Base-by-base conservation (phyloP, 1,284 basidiomycete genomes). In the Leccinum fallax region DNA sequence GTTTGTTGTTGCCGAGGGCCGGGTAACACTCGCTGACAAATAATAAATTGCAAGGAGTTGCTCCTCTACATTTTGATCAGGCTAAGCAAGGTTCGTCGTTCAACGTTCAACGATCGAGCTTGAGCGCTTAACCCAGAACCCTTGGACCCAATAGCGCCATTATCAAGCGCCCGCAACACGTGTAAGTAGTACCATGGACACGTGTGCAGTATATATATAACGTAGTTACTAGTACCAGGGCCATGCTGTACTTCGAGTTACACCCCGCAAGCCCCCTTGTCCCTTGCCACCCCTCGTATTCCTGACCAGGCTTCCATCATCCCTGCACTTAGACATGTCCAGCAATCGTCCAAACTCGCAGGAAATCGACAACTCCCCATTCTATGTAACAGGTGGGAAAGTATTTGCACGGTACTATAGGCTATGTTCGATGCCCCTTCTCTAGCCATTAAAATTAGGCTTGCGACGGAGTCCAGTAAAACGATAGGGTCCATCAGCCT, bases 341-440 rank as follows among this genome's bases (percentile, higher is more conserved):
- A 28, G 3, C 21, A 21, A 21, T 21, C 21, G 21, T 21, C 21
- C 21, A 28, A n/a, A 19, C 26, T 46, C 49, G 1, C 61, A 19
- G 43, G 24, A 36, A 9, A 15, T 32, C 4, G 11, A 19, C 28
- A 5, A 3, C 9, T 48, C 61, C 16, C 38, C 40, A 2, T 13
- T 61, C 32, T 24, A 65, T 36, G 52, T 65, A 28, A 57, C 65
- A 9, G 54, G 64, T 67, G 3, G 26, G 63, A 15, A 36, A 19
- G 5, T 19, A 2, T 24, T 55, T 36, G 4, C 34, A 28, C 6
- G 1, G 6, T 36, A 36, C 36, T 36, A 43, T 26, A 40, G 6
- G 19, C 24, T 5, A 3, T 7, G 4, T 34, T 38, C 21, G 21
- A 38, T 26, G 34, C 16, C 24, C 24, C 15, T 52, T 8, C 7